A percentile compares a stretch with the other conserved stretches of the same genome.
phyloP scores from a whole-genome alignment of 306 rosid genomes.

The Fragaria nilgerrensis region DNA sequence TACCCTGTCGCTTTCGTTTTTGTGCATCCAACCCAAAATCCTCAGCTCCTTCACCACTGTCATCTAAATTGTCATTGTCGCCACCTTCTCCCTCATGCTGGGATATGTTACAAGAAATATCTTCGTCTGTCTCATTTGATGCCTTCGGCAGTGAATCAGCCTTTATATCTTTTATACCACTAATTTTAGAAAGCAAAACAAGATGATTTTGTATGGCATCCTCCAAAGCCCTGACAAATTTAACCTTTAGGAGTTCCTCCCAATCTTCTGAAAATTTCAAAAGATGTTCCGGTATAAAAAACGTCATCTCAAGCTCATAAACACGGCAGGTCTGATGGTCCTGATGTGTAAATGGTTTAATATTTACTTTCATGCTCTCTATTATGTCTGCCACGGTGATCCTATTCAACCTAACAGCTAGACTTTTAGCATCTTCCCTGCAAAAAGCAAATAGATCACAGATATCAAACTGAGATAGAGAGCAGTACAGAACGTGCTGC shows the following conservation, averaged over 20 bases:
- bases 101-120: conserved; percentile 30
- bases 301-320: conserved; percentile 72
- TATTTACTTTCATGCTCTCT: conserved; percentile 62
- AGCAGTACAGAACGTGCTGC: no score
- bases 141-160: conserved; percentile 27
- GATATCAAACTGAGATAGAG: no score
- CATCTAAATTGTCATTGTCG: conserved; percentile 35
- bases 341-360: conserved; percentile 41
- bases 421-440: conserved; percentile 66
- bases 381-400: conserved; percentile 85
- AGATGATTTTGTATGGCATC: conserved; percentile 67
- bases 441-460: conserved; percentile 18
- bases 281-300: conserved; percentile 63
- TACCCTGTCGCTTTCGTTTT: conserved; percentile 60
- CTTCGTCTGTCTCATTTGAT: conserved; percentile 43
- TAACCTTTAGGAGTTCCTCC: conserved; percentile 55
- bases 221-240: conserved; percentile 71
- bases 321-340: conserved; percentile 51
- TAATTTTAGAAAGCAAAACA: conserved; percentile 58
- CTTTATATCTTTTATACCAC: conserved; percentile 53
- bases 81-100: conserved; percentile 36
- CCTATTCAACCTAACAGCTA: conserved; percentile 75
- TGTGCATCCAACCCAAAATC: conserved; percentile 77
- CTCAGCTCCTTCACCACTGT: conserved; percentile 50
- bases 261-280: conserved; percentile 56